These are phyloP conservation scores for Lipomyces orientalis DNA, from an alignment of 805 yeast species.

Conservation along the genomic window DNA sequence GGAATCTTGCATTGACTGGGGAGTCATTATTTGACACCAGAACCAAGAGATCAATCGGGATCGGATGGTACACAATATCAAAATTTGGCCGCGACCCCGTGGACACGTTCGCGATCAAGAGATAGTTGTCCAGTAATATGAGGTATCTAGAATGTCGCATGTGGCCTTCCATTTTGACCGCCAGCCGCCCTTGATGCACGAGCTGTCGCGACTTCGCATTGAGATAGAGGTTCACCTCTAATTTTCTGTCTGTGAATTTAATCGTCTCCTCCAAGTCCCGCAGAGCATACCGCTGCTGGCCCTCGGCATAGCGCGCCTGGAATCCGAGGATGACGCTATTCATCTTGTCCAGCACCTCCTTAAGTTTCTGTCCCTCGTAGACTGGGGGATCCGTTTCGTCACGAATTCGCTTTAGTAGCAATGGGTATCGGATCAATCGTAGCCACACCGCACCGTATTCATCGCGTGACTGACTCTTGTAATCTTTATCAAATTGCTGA, in stretches of 20 bases:
- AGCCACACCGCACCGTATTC: conserved; percentile 44
- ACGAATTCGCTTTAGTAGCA: conserved; percentile 65
- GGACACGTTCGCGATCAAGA: conserved; percentile 49
- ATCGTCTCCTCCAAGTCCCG: conserved; percentile 59
- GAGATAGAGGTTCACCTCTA: conserved; percentile 56
- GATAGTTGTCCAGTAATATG: conserved; percentile 71
- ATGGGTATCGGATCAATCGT: conserved; percentile 61
- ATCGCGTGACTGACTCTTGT: conserved; percentile 10
- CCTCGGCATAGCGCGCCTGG: conserved; percentile 65
- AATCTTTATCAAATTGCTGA: conserved; percentile 57
- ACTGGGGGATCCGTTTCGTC: conserved; percentile 55
- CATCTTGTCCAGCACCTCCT: conserved; percentile 60
- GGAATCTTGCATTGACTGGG: conserved; percentile 39
- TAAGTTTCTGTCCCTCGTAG: conserved; percentile 58
- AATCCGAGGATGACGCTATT: conserved; percentile 62
- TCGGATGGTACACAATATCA: conserved; percentile 40
- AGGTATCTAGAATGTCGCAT: conserved; percentile 46
- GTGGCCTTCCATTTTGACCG: conserved; percentile 44
- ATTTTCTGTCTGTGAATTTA: conserved; percentile 57
- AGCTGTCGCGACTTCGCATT: conserved; percentile 62
- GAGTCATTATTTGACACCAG: conserved; percentile 57
- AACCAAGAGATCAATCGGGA: conserved; percentile 58
- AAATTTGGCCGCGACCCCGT: conserved; percentile 23
- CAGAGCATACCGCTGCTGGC: conserved; percentile 63
- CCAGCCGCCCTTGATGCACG: conserved; percentile 61